A percentile compares a stretch with the other conserved stretches of the same genome.
Evolutionary conservation across 2,329 filamentous ascomycete species (phyloP).

Genomic region (Botryotinia convoluta): DNA sequence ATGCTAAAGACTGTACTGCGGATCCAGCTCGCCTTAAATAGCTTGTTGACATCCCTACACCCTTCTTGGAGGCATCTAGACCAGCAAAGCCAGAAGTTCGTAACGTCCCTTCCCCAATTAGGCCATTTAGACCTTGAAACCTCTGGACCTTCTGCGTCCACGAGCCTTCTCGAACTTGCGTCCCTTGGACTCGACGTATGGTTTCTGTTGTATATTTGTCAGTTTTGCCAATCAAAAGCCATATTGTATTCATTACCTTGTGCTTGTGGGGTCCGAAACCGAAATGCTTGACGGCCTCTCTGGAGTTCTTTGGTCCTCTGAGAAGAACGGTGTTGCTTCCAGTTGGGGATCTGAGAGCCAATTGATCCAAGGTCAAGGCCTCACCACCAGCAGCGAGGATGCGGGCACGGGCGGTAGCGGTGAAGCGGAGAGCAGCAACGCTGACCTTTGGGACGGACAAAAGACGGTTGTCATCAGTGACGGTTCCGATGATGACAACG

Average conservation of each 20-base stretch:
- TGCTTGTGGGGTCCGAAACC: conserved; percentile 96
- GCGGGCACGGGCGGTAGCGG: conserved; percentile 89
- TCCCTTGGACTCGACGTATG: conserved; percentile 96
- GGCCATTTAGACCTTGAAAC: conserved; percentile 95
- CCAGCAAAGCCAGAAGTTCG: conserved; percentile 29
- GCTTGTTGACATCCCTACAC: conserved; percentile 17
- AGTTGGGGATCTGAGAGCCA: conserved; percentile 91
- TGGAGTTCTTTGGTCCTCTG: conserved; percentile 95
- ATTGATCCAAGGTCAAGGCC: conserved; percentile 93
- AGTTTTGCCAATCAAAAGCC: conserved; percentile 31
- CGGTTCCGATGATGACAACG: conserved; percentile 87
- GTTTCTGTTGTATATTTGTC: conserved; percentile 65
- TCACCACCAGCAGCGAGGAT: conserved; percentile 93
- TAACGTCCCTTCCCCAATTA: conserved; percentile 25
- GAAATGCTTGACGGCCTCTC: conserved; percentile 99
- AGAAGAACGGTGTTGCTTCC: conserved; percentile 96
- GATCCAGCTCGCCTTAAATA: conserved; percentile 12
- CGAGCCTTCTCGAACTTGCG: conserved; percentile 99
- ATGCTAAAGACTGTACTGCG: conserved; percentile 15
- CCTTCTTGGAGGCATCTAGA: conserved; percentile 25
- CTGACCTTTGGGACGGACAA: conserved; percentile 87
- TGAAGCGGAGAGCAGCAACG: conserved; percentile 94
- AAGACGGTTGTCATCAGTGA: conserved; percentile 97
- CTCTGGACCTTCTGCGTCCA: conserved; percentile 96
- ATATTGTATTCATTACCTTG: conserved; percentile 66